Evolutionary conservation across 257 asterid species (phyloP).

Genomic region (Plantago elongata): DNA sequence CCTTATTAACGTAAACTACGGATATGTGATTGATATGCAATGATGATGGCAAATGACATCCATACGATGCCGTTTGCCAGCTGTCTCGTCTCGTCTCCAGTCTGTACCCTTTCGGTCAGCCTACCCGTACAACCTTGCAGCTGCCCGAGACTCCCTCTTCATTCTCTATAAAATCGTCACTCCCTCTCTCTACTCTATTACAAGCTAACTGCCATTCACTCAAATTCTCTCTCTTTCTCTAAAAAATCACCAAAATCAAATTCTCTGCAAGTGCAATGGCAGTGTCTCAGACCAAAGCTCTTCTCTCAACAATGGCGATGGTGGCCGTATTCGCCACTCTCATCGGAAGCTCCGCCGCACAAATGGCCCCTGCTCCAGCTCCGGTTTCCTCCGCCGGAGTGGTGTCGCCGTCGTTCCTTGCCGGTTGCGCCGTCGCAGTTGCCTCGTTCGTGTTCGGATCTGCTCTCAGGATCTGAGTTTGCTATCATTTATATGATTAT

Average conservation of each 20-base stretch:
- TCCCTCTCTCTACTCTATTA: background rate
- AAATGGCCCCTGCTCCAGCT: constrained; percentile 41
- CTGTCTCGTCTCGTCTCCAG: constrained; percentile 37
- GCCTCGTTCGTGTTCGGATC: constrained; percentile 37
- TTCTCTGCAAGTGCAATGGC: constrained; percentile 32
- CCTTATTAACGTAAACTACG: constrained; percentile 8
- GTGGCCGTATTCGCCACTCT: constrained; percentile 26
- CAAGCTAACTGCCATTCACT: constrained; percentile 10
- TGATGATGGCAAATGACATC: background rate
- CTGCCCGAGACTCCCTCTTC: constrained; percentile 32
- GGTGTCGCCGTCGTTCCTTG: constrained; percentile 33
- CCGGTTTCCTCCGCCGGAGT: constrained; percentile 36
- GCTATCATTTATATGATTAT: background rate
- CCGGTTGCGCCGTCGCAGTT: constrained; percentile 31
- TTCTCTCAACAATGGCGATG: constrained; percentile 24
- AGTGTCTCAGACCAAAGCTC: constrained; percentile 20
- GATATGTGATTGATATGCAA: background rate
- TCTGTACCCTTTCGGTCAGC: constrained; percentile 45
- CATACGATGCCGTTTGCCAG: constrained; percentile 33
- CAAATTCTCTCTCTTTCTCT: background rate
- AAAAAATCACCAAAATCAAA: background rate
- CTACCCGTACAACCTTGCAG: constrained; percentile 35
- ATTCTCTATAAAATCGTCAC: constrained; percentile 11
- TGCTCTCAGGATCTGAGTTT: constrained; percentile 38
- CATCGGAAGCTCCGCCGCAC: constrained; percentile 37